Conservation (phyloP, 208 protist species). For the Crithidia expoeki region DNA sequence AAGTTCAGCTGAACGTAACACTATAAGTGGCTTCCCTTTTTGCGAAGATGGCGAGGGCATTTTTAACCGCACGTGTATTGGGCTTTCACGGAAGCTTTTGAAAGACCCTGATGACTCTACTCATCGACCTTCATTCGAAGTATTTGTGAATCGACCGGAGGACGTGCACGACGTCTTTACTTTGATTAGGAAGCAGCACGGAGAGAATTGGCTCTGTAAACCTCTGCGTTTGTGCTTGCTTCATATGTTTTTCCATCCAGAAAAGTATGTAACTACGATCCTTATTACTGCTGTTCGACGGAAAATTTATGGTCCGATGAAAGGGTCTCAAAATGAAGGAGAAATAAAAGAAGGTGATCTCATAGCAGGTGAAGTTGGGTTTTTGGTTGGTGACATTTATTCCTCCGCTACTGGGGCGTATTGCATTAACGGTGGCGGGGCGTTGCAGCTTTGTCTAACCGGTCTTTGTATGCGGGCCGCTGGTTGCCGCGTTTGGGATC, state of each 20-base stretch:
- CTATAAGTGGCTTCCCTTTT: constrained; percentile 46
- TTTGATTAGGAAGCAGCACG: constrained; percentile 69
- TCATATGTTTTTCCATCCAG: constrained; percentile 67
- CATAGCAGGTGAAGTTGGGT: constrained; percentile 78
- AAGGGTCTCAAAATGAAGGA: neutral
- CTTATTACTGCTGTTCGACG: constrained; percentile 70
- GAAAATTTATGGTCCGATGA: constrained; percentile 35
- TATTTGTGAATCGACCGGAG: constrained; percentile 77
- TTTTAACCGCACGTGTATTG: constrained; percentile 33
- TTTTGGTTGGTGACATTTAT: constrained; percentile 86
- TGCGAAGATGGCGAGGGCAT: constrained; percentile 34
- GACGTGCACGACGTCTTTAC: constrained; percentile 66
- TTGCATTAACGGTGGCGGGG: constrained; percentile 69
- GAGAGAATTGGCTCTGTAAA: constrained; percentile 87
- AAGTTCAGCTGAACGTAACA: constrained; percentile 19
- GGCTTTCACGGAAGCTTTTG: constrained; percentile 59
- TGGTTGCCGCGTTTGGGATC: constrained; percentile 83
- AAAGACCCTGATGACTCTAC: constrained; percentile 31
- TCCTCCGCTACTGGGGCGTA: constrained; percentile 82
- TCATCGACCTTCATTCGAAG: constrained; percentile 40
- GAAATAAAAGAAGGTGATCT: constrained; percentile 64
- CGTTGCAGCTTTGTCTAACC: constrained; percentile 68
- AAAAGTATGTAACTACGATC: constrained; percentile 68
- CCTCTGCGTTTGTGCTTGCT: constrained; percentile 65
- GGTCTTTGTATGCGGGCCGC: constrained; percentile 47